These are phyloP conservation scores for Dryas integrifolia DNA, from an alignment of 331 rosid genomes.

Conservation along the genomic window DNA sequence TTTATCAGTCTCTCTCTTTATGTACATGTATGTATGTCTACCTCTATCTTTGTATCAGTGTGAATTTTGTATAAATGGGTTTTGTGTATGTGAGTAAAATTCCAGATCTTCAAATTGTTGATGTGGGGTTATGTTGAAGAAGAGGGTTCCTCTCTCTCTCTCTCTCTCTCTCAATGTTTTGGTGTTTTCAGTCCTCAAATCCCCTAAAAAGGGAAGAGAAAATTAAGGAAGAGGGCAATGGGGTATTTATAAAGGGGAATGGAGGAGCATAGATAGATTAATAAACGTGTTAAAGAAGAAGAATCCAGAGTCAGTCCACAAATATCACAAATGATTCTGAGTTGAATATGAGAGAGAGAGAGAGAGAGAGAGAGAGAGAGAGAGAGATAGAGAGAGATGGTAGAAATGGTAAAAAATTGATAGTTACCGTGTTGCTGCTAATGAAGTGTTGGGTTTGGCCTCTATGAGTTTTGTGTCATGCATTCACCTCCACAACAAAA, in stretches of 20 bases:
- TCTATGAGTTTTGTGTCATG: not conserved
- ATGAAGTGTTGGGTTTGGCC: no score
- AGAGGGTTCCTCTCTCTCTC: not conserved
- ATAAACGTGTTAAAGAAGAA: not conserved
- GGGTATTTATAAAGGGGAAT: not conserved
- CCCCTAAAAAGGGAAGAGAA: slow-evolving; percentile 7
- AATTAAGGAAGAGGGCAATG: not conserved
- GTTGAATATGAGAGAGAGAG: not conserved
- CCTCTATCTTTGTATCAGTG: slow-evolving; percentile 6
- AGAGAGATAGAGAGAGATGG: not conserved
- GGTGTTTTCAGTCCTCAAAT: slow-evolving; percentile 4
- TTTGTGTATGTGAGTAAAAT: not conserved
- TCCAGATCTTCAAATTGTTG: slow-evolving; percentile 2
- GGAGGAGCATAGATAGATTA: not conserved
- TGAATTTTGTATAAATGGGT: not conserved
- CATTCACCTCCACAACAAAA: not conserved
- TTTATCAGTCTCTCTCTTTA: not conserved
- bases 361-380: not conserved
- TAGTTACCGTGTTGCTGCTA: no score
- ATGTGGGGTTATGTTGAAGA: not conserved
- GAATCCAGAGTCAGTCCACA: not conserved
- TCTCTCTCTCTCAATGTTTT: not conserved
- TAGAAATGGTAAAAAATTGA: no score
- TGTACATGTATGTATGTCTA: not conserved
- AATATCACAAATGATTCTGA: not conserved